These are phyloP conservation scores for Colletotrichum destructivum DNA, from an alignment of 2,329 filamentous ascomycete genomes.

Conservation along the genomic window DNA sequence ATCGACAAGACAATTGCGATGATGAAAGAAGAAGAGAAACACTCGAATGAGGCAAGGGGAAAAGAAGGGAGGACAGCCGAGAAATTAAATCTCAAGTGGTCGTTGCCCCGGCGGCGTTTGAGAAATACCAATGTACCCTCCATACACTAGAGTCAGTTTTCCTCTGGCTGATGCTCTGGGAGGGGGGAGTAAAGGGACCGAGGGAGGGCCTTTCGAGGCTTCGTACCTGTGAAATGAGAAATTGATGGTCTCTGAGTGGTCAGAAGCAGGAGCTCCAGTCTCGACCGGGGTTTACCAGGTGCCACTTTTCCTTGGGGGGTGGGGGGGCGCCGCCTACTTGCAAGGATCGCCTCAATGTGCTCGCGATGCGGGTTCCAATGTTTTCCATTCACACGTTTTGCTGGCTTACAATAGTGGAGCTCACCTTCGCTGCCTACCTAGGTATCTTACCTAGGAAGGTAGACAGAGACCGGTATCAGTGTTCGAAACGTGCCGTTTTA, in stretches of 20 bases:
- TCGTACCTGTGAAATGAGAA: conserved; percentile 35
- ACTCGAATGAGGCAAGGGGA: background rate
- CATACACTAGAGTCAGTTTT: conserved; percentile 17
- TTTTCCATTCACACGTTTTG: conserved; percentile 30
- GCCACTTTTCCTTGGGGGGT: conserved; percentile 27
- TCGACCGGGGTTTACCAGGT: conserved; percentile 16
- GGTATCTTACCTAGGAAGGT: background rate
- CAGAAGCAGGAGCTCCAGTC: conserved; percentile 32
- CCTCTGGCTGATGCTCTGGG: conserved; percentile 17
- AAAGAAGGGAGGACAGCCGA: conserved; percentile 2
- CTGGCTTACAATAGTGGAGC: conserved; percentile 3
- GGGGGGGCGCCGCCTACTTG: conserved; percentile 6
- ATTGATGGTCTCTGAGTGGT: conserved; percentile 37
- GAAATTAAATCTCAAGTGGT: conserved; percentile 31
- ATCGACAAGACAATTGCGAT: conserved; percentile 22
- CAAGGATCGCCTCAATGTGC: conserved; percentile 17
- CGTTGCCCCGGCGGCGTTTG: conserved; percentile 39
- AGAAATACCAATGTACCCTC: conserved; percentile 30
- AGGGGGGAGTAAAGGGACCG: conserved; percentile 3
- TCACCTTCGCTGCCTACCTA: background rate
- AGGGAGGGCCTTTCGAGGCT: conserved; percentile 2
- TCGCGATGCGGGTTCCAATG: conserved; percentile 18
- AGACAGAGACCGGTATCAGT: conserved; percentile 1
- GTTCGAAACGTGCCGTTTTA: conserved; percentile 26
- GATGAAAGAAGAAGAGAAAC: background rate